Percentiles rank a stretch among this genome's conserved stretches.
phyloP scores from a whole-genome alignment of 1,284 basidiomycete genomes.

The Ganoderma lingzhi region DNA sequence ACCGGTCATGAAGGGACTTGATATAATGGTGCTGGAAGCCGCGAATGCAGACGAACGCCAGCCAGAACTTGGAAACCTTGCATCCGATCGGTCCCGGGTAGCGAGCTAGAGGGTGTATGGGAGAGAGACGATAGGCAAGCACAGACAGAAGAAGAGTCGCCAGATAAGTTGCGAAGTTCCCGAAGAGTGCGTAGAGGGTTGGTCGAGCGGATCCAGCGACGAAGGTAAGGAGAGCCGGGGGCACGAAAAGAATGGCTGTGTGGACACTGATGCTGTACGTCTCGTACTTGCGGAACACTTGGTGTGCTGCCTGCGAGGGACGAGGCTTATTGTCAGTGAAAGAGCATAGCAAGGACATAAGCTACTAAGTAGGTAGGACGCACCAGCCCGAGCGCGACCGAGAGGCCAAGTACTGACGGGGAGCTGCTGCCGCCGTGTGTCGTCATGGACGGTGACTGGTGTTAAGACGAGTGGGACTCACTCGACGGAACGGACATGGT shows the following conservation, averaged over 20 bases:
- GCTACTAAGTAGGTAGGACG: neutral
- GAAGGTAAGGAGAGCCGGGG: slow-evolving; percentile 2
- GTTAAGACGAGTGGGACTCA: neutral
- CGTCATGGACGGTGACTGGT: neutral
- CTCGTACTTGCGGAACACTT: slow-evolving; percentile 12
- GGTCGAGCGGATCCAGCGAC: neutral
- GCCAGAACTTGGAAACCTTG: slow-evolving; percentile 34
- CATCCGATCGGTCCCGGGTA: slow-evolving; percentile 35
- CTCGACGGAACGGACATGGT: neutral
- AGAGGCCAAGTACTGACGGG: neutral
- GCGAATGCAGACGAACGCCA: slow-evolving; percentile 16
- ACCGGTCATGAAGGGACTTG: slow-evolving; percentile 34
- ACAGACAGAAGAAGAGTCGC: slow-evolving; percentile 5
- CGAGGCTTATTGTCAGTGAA: neutral
- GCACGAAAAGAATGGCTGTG: slow-evolving; percentile 3
- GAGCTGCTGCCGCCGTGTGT: neutral
- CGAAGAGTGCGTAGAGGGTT: neutral
- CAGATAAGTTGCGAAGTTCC: slow-evolving; percentile 8
- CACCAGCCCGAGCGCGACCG: neutral
- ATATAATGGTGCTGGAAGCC: slow-evolving; percentile 36
- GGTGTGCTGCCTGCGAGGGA: slow-evolving; percentile 3
- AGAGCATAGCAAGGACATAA: neutral
- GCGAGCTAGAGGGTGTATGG: slow-evolving; percentile 17
- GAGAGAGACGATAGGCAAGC: slow-evolving; percentile 13
- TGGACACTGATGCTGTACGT: slow-evolving; percentile 6